Percentiles rank a stretch among this genome's conserved stretches.
Evolutionary conservation across 805 yeast genomes (phyloP).

Genomic region (Metschnikowia bowlesiae): DNA sequence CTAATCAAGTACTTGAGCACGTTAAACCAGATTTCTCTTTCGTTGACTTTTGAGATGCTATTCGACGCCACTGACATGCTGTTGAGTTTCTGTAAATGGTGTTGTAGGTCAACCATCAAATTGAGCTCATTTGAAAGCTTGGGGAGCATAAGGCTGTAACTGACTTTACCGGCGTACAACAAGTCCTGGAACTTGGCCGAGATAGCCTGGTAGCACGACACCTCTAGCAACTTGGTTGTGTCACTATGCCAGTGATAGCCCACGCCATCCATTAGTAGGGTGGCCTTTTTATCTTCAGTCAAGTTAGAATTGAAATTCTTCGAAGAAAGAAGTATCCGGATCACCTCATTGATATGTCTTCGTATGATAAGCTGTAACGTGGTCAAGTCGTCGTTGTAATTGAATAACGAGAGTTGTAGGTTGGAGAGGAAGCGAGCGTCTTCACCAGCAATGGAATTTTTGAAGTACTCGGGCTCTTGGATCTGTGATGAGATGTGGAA

Average conservation of each 20-base stretch:
- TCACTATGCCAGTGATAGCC: conserved; percentile 44
- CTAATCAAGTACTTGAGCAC: conserved; percentile 39
- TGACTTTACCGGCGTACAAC: conserved; percentile 27
- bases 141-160: conserved; percentile 31
- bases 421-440: conserved; percentile 43
- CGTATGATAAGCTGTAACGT: conserved; percentile 41
- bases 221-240: conserved; percentile 35
- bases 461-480: conserved; percentile 19
- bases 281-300: conserved; percentile 16
- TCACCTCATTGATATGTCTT: conserved; percentile 41
- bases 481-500: conserved; percentile 28
- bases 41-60: conserved; percentile 18
- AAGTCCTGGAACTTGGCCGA: conserved; percentile 32
- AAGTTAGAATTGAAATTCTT: conserved; percentile 29
- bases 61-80: conserved; percentile 11
- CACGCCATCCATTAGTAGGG: conserved; percentile 36
- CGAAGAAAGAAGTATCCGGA: conserved; percentile 34
- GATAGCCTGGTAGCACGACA: conserved; percentile 38
- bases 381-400: conserved; percentile 43
- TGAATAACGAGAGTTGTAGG: conserved; percentile 39
- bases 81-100: conserved; percentile 36
- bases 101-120: conserved; percentile 40
- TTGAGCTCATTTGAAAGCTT: conserved; percentile 38
- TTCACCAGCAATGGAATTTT: conserved; percentile 39
- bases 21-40: conserved; percentile 39